Percentiles rank a stretch among this genome's conserved stretches.
phyloP scores from a whole-genome alignment of 2,329 filamentous ascomycete genomes.

The Xylariaceae sp. region DNA sequence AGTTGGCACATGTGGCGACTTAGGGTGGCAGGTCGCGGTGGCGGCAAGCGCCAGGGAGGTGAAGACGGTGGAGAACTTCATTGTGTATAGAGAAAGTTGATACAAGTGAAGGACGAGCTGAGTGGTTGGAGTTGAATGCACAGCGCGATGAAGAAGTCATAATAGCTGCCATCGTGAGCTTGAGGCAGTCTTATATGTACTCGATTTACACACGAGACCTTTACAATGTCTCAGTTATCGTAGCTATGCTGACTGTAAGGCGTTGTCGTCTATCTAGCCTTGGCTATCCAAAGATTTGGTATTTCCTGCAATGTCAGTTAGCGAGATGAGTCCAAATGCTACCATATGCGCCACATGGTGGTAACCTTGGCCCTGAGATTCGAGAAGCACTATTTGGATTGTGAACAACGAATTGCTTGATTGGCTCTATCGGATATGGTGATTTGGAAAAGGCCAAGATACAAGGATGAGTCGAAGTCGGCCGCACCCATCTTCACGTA shows the following conservation, averaged over 20 bases:
- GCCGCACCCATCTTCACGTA: no score
- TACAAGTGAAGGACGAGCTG: not conserved
- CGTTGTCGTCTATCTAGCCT: not conserved
- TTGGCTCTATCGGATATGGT: not conserved
- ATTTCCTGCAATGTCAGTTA: conserved; percentile 4
- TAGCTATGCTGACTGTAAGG: conserved; percentile 18
- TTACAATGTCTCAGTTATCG: not conserved
- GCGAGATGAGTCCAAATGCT: conserved; percentile 11
- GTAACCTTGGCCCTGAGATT: not conserved
- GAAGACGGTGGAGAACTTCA: conserved; percentile 19
- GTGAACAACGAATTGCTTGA: not conserved
- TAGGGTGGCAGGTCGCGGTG: conserved; percentile 8
- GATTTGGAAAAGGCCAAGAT: conserved; percentile 14
- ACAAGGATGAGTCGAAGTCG: conserved; percentile 1
- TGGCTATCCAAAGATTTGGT: conserved; percentile 3
- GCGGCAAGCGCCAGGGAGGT: conserved; percentile 9
- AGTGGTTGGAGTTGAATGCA: no score
- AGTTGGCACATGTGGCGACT: conserved; percentile 5
- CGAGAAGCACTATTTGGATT: conserved; percentile 3
- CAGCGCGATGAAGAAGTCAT: no score
- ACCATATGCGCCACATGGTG: not conserved
- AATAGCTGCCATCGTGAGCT: conserved; percentile 1
- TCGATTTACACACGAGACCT: not conserved
- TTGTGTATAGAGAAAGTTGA: conserved; percentile 14
- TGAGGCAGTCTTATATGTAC: conserved; percentile 4